phyloP scores from a whole-genome alignment of 768 basidiomycete genomes.

The Asterophora lycoperdoides region DNA sequence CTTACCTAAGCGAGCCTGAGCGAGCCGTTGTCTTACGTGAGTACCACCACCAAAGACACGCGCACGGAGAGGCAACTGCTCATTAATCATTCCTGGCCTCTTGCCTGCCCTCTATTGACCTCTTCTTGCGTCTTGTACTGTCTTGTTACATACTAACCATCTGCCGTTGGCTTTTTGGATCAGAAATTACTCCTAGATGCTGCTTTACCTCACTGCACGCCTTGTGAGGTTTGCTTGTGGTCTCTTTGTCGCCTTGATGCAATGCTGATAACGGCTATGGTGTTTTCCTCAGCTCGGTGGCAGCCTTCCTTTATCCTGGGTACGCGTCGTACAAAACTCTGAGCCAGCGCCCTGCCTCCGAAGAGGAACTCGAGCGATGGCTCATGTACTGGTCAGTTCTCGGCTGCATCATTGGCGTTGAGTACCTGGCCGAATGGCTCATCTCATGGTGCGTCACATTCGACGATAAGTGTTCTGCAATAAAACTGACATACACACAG shows the following conservation, averaged over 20 bases:
- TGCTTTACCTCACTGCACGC: conserved; percentile 47
- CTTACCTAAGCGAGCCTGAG: too few species aligned
- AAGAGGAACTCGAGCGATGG: conserved; percentile 87
- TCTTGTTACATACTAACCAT: too few species aligned
- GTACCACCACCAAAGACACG: background rate
- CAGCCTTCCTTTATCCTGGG: conserved; percentile 85
- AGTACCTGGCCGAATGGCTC: conserved; percentile 84
- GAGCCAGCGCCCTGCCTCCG: conserved; percentile 79
- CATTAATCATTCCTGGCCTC: too few species aligned
- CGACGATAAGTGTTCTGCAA: background rate
- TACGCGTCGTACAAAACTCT: conserved; percentile 97
- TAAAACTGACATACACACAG: conserved; percentile 34
- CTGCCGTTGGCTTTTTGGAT: background rate
- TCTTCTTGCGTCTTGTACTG: too few species aligned
- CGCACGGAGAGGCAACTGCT: background rate
- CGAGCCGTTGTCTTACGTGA: background rate
- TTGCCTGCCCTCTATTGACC: too few species aligned
- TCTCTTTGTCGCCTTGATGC: conserved; percentile 1
- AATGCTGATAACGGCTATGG: background rate
- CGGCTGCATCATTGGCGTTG: conserved; percentile 75
- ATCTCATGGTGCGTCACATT: conserved; percentile 67
- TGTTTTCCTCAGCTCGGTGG: conserved; percentile 48
- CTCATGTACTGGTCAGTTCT: conserved; percentile 97
- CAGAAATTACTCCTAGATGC: conserved; percentile 25
- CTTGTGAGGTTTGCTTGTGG: conserved; percentile 37